Evolutionary conservation across 371 early-diverging fungal species (phyloP).

Genomic region (Rhizopus microsporus): DNA sequence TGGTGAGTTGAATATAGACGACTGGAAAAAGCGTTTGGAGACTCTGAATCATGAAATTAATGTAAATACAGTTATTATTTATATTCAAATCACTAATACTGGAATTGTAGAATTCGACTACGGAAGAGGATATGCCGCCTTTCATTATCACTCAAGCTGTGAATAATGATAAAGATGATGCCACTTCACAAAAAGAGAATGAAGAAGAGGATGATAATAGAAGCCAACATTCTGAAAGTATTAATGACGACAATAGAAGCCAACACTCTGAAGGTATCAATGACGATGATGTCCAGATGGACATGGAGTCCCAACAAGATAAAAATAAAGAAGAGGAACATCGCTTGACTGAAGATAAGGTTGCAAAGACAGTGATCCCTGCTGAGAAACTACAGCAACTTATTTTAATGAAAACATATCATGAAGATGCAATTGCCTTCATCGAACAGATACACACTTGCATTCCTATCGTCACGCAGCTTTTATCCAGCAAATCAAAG

Average conservation of each 20-base stretch:
- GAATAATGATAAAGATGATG: slow-evolving; percentile 1
- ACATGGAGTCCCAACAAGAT: slow-evolving; percentile 4
- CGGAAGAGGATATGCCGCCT: slow-evolving; percentile 18
- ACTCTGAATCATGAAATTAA: slow-evolving; percentile 66
- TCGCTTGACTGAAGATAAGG: not conserved
- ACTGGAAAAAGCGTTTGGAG: slow-evolving; percentile 65
- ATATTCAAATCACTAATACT: not conserved
- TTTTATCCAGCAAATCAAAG: slow-evolving; percentile 87
- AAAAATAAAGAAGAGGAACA: slow-evolving; percentile 13
- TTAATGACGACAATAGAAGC: too few species aligned
- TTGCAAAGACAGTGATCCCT: slow-evolving; percentile 29
- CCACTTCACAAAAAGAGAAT: slow-evolving; percentile 5
- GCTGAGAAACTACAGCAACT: slow-evolving; percentile 63
- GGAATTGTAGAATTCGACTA: slow-evolving; percentile 3
- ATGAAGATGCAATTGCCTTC: slow-evolving; percentile 85
- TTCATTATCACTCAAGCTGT: slow-evolving; percentile 6
- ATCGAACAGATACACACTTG: slow-evolving; percentile 74
- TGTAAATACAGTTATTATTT: slow-evolving; percentile 25
- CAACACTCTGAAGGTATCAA: too few species aligned
- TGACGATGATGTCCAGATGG: too few species aligned
- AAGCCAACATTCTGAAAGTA: not conserved
- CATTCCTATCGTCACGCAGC: slow-evolving; percentile 75
- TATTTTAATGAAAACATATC: slow-evolving; percentile 73
- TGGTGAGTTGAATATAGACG: slow-evolving; percentile 69
- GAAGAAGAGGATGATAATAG: not conserved